Evolutionary conservation across 805 yeast species (phyloP), one percentile per base, ranked within the genome.

Genomic region (Lachancea quebecensis): DNA sequence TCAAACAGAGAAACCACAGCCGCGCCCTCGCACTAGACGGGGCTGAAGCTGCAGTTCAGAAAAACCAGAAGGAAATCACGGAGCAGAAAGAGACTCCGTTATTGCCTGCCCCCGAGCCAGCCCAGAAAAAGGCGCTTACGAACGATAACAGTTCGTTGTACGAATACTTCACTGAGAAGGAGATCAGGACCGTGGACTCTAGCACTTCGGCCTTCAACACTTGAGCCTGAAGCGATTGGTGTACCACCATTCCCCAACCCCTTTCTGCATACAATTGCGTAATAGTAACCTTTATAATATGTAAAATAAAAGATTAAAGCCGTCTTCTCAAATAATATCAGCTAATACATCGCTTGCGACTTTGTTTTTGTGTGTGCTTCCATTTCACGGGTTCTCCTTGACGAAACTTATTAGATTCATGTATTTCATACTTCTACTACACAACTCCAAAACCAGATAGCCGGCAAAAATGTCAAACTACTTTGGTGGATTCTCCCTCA

Each of bases 101-200:
- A 21, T 31, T n/a, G 17, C 14, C 32, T 15, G 27, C 46, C 12
- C 35, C 48, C 2, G 14, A 31, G 32, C 25, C 17, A 11, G 38
- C 21, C n/a, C n/a, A 15, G 35, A 29, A 41, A 15, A 39, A 44
- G 14, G 15, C 16, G 14, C 21, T 15, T n/a, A 11, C 7, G 17
- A 16, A 35, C 15, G 38, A 27, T 25, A 40, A 51, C 12, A 47
- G 50, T 27, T 54, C 61, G 7, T 43, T 51, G 35, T 57, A 42
- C 33, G 63, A 58, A 40, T 54, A 54, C 39, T 53, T 50, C 16
- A 52, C 53, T 14, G 62, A 55, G 38, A 58, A 55, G 39, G 60
- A 59, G 42, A 45, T 56, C 14, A 39, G 50, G 17, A 39, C 43
- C 27, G 47, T 44, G 16, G 40, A 44, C 33, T 14, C 37, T 17